A percentile compares a stretch with the other conserved stretches of the same genome.
phyloP scores from a whole-genome alignment of 2,329 filamentous ascomycete genomes.

The Fusarium scirpi region DNA sequence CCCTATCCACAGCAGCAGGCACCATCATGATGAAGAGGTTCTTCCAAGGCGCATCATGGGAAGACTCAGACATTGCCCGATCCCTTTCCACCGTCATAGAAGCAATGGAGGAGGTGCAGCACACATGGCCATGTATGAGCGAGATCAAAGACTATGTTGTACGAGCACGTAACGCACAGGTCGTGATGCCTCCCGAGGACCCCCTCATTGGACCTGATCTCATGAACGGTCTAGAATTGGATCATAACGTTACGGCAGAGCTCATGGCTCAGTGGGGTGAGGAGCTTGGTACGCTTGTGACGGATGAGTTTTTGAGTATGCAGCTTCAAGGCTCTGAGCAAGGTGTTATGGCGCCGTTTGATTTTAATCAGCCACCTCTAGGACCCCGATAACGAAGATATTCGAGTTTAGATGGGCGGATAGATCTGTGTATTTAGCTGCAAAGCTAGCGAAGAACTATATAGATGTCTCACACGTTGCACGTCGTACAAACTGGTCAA shows the following conservation, averaged over 20 bases:
- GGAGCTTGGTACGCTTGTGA: constrained; percentile 52
- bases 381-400: constrained; percentile 7
- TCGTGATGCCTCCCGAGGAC: constrained; percentile 49
- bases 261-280: constrained; percentile 49
- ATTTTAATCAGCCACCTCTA: constrained; percentile 48
- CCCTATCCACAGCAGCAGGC: constrained; percentile 60
- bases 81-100: constrained; percentile 63
- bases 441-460: background rate
- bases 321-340: constrained; percentile 48
- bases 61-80: constrained; percentile 60
- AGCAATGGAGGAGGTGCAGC: constrained; percentile 64
- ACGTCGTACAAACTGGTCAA: background rate
- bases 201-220: constrained; percentile 50
- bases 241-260: constrained; percentile 39
- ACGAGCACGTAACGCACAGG: constrained; percentile 49
- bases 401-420: background rate
- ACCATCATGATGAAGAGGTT: constrained; percentile 61
- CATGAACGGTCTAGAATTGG: constrained; percentile 51
- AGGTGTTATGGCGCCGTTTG: constrained; percentile 46
- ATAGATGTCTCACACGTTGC: background rate
- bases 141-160: constrained; percentile 55
- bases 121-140: constrained; percentile 60
- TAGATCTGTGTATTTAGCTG: background rate
- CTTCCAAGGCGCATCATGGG: constrained; percentile 55
- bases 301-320: constrained; percentile 52